A percentile compares a stretch with the other conserved stretches of the same genome.
phyloP scores from a whole-genome alignment of 106 monocot genomes.

The Apostasia shenzhenica region DNA sequence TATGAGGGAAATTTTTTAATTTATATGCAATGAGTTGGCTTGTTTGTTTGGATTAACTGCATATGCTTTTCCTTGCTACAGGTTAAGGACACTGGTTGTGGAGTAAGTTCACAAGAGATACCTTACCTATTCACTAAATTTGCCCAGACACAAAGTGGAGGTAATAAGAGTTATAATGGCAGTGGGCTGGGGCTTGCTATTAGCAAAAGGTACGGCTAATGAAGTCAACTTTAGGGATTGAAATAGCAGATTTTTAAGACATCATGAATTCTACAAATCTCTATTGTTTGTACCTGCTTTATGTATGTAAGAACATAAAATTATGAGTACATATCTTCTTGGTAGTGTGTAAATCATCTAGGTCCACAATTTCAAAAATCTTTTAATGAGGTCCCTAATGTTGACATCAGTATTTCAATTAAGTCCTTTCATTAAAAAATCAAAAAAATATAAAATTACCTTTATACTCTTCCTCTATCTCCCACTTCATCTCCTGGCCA shows the following conservation, averaged over 20 bases:
- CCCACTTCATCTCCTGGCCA: too few species aligned
- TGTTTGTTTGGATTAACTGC: neutral
- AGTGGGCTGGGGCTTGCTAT: constrained; percentile 88
- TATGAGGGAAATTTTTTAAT: too few species aligned
- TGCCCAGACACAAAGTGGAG: constrained; percentile 37
- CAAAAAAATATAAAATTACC: too few species aligned
- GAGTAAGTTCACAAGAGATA: constrained; percentile 70
- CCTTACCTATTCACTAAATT: constrained; percentile 83
- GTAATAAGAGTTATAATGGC: constrained; percentile 44
- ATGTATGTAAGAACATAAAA: too few species aligned
- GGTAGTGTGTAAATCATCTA: too few species aligned
- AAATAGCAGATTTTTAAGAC: neutral
- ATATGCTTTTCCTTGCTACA: constrained; percentile 16
- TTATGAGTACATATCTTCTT: too few species aligned
- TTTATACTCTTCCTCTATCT: too few species aligned
- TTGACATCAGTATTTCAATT: too few species aligned
- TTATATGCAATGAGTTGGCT: neutral
- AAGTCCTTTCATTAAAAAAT: too few species aligned
- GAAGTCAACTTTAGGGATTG: neutral
- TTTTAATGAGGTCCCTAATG: too few species aligned
- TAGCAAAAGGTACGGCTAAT: constrained; percentile 65
- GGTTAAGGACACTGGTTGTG: constrained; percentile 94
- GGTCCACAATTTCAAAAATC: too few species aligned
- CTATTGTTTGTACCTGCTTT: neutral
- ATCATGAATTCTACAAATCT: neutral